Evolutionary conservation across 768 basidiomycete species (phyloP), one percentile per base, ranked within the genome.

Genomic region (Suillus variegatus): DNA sequence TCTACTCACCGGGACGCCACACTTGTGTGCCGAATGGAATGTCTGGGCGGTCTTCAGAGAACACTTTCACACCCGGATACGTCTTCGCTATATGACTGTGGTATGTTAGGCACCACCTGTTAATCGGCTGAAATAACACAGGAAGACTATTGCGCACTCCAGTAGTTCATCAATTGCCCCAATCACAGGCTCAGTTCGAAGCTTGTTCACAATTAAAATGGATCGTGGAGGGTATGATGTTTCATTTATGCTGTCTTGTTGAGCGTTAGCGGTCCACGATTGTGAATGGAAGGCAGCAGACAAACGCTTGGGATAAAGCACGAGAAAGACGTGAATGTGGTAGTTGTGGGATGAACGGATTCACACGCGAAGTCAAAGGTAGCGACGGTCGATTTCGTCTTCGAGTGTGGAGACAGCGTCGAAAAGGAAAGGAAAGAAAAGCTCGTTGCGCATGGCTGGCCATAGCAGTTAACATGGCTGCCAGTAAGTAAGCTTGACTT

Each of bases 121-220:
- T 38, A 55, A 18, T 41, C 12, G 47, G 46, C 51, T 28, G 43
- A 36, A 46, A 54, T 20, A 25, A 65, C 16, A 41, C 16, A 38
- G 10, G 47, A 46, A 41, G 62, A 57, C 44, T 40, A 38, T 20
- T 8, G 79, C 87, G 63, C 64, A 92, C 91, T 83, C 81, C 61
- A 93, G 85, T 68, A 93, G 84, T 8, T 89, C 86, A 67, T 90
- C 85, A 65, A 93, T 92, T 3, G 91, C 91, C 35, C 87, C 84
- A 61, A 91, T 85, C 64, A 93, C 91, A 10, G 89, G 88, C 64
- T 87, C 86, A 46, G 92, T 93, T 54, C 92, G 85, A 40, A 91
- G 80, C 75, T 93, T 93, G 79, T 93, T 93, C 16, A 93, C 90
- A 67, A 93, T 85, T 61, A 93, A 84, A 49, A 92, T 87, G 52